Evolutionary conservation across 2,329 filamentous ascomycete genomes (phyloP), one percentile per base, ranked within the genome.

Genomic region (Penicillium rolfsii): DNA sequence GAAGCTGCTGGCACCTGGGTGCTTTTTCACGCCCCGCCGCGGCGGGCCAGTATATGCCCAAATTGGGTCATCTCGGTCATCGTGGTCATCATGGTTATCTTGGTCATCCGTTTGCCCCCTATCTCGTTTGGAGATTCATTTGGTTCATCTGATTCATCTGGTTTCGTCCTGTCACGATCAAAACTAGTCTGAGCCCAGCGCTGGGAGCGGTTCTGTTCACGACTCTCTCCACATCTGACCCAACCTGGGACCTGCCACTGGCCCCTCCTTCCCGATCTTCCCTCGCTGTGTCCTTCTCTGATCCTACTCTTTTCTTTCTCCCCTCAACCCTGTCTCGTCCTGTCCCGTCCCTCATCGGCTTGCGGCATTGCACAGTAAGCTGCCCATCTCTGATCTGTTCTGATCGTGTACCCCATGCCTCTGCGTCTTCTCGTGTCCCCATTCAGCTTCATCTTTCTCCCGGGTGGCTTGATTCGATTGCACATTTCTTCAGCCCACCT

Each of bases 331-430:
- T 26, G 28, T 45, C 50, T 35, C 33, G 48, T 49, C 33, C 50
- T 30, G 16, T 49, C 52, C 30, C 33, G 45, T 41, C 40, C 24
- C 41, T 59, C 45, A 36, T 50, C 49, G 28, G 45, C 53, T 58
- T 41, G 53, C 54, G 24, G 45, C 46, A 53, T 63, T 52, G 41
- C 53, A 59, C 43, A 56, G 59, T 62, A 64, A 64, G 61, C 59
- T 58, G 53, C 41, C 43, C 36, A 55, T 26, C 53, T 49, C 40
- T 54, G 14, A 19, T 9, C 30, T 12, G 1, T 43, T 22, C 41
- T 57, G 26, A 19, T 30, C 24, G n/a, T 49, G n/a, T 5, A 19
- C 41, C 26, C n/a, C 19, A n/a, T 46, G 19, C 38, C n/a, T 48
- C 22, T 46, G 43, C 19, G 33, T 19, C 52, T 19, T 22, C 12